Evolutionary conservation across 2,329 filamentous ascomycete genomes (phyloP).

Genomic region (Huntiella decipiens): DNA sequence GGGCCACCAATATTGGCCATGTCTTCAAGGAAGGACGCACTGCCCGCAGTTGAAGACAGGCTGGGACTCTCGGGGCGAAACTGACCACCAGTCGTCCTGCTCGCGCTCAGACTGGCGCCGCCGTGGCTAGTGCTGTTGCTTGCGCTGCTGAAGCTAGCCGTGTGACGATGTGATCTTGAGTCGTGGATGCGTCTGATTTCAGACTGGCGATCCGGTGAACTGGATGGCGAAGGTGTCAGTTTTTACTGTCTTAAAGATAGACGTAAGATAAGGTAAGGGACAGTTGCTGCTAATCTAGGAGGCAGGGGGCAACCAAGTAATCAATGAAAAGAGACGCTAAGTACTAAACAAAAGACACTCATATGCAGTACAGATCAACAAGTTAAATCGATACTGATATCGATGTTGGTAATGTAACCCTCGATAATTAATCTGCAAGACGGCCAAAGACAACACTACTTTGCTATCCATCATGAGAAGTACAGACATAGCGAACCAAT

Average conservation of each 20-base stretch:
- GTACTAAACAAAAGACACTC: no score
- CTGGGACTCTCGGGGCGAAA: conserved; percentile 35
- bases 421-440: background rate
- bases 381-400: no score
- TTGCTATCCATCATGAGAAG: background rate
- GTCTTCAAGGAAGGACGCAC: conserved; percentile 46
- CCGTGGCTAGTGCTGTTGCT: background rate
- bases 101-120: no score
- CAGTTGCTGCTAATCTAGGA: no score
- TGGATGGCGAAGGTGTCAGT: conserved; percentile 27
- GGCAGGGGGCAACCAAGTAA: conserved; percentile 11
- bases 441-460: background rate
- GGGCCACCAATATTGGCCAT: conserved; percentile 52
- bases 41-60: conserved; percentile 41
- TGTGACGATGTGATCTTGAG: background rate
- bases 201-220: conserved; percentile 35
- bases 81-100: background rate
- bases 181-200: conserved; percentile 34
- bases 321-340: conserved; percentile 1
- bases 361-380: no score
- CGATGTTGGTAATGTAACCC: no score
- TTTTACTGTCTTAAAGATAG: conserved; percentile 19
- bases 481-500: background rate
- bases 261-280: no score
- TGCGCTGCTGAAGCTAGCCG: background rate